Evolutionary conservation across 2,329 filamentous ascomycete species (phyloP).

Genomic region (Venturia pyrina): DNA sequence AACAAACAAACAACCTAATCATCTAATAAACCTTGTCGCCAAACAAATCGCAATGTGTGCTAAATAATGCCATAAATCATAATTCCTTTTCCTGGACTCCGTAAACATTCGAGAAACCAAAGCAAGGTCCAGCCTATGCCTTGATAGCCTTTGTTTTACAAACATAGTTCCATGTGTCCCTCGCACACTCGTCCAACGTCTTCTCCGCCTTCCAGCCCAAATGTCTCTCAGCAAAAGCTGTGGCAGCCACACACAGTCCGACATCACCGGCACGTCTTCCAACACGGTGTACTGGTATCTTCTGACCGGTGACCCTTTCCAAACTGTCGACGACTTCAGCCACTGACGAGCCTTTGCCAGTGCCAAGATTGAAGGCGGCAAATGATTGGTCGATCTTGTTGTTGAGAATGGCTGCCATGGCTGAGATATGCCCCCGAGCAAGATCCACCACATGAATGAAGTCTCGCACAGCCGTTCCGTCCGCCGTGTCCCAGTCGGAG

Average conservation of each 20-base stretch:
- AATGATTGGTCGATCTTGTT: constrained; percentile 25
- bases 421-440: constrained; percentile 53
- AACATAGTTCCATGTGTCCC: constrained; percentile 1
- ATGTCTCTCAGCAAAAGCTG: constrained; percentile 27
- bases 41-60: neutral
- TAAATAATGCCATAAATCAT: neutral
- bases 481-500: constrained; percentile 53
- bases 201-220: constrained; percentile 30
- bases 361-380: constrained; percentile 33
- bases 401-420: constrained; percentile 33
- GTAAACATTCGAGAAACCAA: neutral
- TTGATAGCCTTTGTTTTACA: neutral
- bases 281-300: constrained; percentile 27
- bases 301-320: constrained; percentile 25
- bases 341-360: constrained; percentile 33
- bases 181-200: constrained; percentile 17
- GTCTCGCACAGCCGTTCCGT: constrained; percentile 57
- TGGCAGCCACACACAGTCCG: constrained; percentile 31
- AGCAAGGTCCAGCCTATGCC: neutral
- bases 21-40: no score
- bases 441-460: constrained; percentile 60
- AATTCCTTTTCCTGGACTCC: neutral
- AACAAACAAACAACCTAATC: no score
- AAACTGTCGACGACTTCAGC: constrained; percentile 31
- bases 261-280: constrained; percentile 32